Percentiles rank a stretch among this genome's conserved stretches.
These are phyloP conservation scores for Stereocaulon alpinum DNA, from an alignment of 495 filamentous ascomycete genomes.

Conservation along the genomic window DNA sequence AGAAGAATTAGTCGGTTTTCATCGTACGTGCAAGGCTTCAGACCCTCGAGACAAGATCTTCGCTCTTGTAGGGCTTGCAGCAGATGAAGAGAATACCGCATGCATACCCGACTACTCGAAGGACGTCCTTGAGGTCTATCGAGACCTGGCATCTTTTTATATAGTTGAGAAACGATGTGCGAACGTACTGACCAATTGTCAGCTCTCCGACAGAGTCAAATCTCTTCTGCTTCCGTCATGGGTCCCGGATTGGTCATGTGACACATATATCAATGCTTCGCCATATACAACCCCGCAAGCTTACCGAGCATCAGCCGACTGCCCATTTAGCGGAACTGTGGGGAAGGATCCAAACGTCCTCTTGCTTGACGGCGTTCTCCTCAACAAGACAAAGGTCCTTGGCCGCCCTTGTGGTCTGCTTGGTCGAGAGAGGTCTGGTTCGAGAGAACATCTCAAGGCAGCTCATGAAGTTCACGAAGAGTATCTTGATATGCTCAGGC, in stretches of 20 bases:
- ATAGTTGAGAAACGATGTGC: not conserved
- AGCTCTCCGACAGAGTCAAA: not conserved
- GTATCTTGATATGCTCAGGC: not conserved
- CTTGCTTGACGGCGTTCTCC: not conserved
- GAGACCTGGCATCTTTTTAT: not conserved
- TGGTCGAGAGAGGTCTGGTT: not conserved
- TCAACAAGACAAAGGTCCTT: not conserved
- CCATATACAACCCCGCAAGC: fast-evolving
- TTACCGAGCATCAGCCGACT: not conserved
- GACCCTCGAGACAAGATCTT: not conserved
- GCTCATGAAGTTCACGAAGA: not conserved
- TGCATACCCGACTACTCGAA: not conserved
- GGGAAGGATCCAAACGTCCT: not conserved
- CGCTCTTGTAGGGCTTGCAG: not conserved
- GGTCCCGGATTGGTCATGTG: not conserved
- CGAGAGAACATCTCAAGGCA: too few relatives aligned
- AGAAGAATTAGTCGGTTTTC: not conserved
- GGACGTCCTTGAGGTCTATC: not conserved
- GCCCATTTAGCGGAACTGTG: not conserved
- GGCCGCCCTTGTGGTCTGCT: not conserved
- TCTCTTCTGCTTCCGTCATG: not conserved
- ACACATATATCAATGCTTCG: not conserved
- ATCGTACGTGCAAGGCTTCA: not conserved
- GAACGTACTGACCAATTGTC: not conserved
- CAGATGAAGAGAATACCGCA: not conserved